A percentile compares a stretch with the other conserved stretches of the same genome.
These are phyloP conservation scores for Geotrichum citri-aurantii DNA, from an alignment of 1,139 yeast species.

Conservation along the genomic window DNA sequence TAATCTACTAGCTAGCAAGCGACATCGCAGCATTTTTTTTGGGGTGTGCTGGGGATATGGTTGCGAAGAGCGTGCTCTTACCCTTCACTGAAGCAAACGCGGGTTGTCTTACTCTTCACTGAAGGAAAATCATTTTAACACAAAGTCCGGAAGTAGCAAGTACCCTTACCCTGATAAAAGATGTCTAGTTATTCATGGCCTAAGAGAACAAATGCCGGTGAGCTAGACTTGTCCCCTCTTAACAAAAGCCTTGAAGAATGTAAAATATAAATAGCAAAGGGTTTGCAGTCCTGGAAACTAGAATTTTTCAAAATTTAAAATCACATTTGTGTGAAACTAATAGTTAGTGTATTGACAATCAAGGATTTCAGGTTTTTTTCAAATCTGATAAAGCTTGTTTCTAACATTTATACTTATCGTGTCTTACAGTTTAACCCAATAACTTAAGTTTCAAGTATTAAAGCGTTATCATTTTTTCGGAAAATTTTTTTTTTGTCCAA, in stretches of 20 bases:
- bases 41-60: background rate
- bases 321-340: background rate
- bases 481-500: too few species aligned
- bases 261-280: background rate
- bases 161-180: slow-evolving; percentile 10
- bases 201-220: background rate
- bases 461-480: too few species aligned
- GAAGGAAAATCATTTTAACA: background rate
- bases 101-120: slow-evolving; percentile 16
- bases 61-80: slow-evolving; percentile 14
- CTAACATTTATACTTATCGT: background rate
- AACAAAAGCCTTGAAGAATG: background rate
- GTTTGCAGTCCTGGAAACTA: background rate
- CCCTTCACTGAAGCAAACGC: slow-evolving; percentile 14
- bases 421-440: background rate
- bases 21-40: background rate
- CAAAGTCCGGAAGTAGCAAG: background rate
- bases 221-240: background rate
- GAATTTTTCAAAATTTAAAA: too few species aligned
- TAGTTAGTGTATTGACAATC: too few species aligned
- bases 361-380: background rate
- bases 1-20: background rate
- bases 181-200: background rate
- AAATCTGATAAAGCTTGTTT: background rate
- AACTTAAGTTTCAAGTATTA: background rate